Percentiles rank a stretch among this genome's conserved stretches.
Conservation (phyloP, 331 rosid genomes). For the Telfairia occidentalis region DNA sequence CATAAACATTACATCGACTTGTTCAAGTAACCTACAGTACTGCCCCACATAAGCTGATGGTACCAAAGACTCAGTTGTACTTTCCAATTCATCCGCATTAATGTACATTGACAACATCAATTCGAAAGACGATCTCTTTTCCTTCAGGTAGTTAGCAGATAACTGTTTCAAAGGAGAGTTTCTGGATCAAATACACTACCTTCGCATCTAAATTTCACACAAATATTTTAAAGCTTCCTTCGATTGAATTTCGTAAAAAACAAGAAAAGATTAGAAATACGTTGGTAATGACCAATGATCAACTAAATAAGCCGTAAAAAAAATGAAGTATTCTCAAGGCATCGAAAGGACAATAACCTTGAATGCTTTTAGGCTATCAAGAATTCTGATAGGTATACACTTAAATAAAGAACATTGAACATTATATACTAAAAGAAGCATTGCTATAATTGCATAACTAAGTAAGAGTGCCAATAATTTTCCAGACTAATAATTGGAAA, state of each 20-base stretch:
- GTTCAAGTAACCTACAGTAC: constrained; percentile 63
- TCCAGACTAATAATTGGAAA: neutral
- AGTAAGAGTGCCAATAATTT: neutral
- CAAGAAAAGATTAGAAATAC: neutral
- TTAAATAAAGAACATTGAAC: constrained; percentile 2
- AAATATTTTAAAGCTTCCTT: neutral
- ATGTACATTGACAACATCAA: constrained; percentile 59
- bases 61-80: constrained; percentile 52
- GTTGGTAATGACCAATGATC: neutral
- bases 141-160: constrained; percentile 75
- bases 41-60: constrained; percentile 80
- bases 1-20: constrained; percentile 55
- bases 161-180: constrained; percentile 44
- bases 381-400: neutral
- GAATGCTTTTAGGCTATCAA: neutral
- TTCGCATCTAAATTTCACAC: neutral
- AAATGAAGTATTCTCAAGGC: neutral
- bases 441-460: neutral
- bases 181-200: constrained; percentile 7
- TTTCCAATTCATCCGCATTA: constrained; percentile 39
- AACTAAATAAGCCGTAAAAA: neutral
- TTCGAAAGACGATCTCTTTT: constrained; percentile 76
- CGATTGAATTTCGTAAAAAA: neutral
- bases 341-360: neutral
- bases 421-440: neutral